Evolutionary conservation across 257 asterid genomes (phyloP), one percentile per base, ranked within the genome.

Genomic region (Verbena officinalis): DNA sequence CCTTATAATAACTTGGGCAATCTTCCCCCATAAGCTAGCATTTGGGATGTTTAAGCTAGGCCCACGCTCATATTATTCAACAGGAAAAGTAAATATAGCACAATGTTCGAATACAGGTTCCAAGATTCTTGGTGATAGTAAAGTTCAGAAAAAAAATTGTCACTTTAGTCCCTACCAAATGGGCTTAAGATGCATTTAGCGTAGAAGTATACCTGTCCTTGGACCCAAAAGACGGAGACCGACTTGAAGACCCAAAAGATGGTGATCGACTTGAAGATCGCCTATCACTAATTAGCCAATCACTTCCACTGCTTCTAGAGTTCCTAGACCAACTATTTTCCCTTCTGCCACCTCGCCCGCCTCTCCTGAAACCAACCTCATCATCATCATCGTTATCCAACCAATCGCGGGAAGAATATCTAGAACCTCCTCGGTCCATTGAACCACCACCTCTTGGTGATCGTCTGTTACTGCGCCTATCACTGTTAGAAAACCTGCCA

Each of bases 401-500:
- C 84, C 87, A 76, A 63, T 83, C 87, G 50, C 84, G 74, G 50
- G 95, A 85, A 59, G 86, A 55, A n/a, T n/a, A n/a, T 77, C 92
- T 81, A 45, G 69, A 52, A 52, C 92, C 87, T 62, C 95, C 75
- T 12, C 84, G 75, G 65, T 80, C 95, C 69, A 80, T 84, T 9
- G 76, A 71, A 42, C 95, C 33, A 42, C 95, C 33, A 27, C 33
- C 86, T 77, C 95, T 81, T 17, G 76, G 82, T 34, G 85, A 23
- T 55, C 84, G 68, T 33, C 78, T 70, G 43, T 81, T 83, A 31
- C 65, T 75, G 77, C 82, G 75, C 76, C 83, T 74, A 45, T 85
- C 95, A 14, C 64, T 83, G 82, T 77, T 83, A 17, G 96, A 92
- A 65, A 92, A 89, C 81, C 73, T 84, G 48, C 97, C 97, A 13